phyloP scores from a whole-genome alignment of 768 basidiomycete genomes.

The Tulasnella sp. region DNA sequence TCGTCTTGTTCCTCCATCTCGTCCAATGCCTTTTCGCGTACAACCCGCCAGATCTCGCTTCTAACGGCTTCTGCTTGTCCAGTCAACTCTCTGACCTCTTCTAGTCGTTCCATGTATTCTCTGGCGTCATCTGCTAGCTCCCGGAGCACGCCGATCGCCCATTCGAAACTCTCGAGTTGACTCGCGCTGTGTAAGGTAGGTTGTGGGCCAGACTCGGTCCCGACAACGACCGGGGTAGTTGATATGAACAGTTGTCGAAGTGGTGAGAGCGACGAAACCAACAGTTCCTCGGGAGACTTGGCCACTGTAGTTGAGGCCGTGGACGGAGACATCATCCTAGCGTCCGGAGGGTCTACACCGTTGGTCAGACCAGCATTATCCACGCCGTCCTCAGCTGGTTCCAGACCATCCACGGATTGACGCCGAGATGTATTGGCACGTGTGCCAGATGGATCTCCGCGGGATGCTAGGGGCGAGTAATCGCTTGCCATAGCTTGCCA shows the following conservation, averaged over 20 bases:
- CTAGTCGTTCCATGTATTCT: slow-evolving; percentile 73
- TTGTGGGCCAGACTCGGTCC: neutral
- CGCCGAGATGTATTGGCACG: neutral
- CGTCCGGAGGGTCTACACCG: neutral
- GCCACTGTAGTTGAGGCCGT: neutral
- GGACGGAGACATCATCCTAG: neutral
- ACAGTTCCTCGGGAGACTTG: slow-evolving; percentile 3
- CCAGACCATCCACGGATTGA: neutral
- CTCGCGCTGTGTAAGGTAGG: slow-evolving; percentile 34
- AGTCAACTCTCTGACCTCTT: slow-evolving; percentile 70
- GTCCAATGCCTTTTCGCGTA: slow-evolving; percentile 58
- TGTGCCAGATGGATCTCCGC: neutral
- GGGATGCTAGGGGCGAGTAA: neutral
- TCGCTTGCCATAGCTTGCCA: slow-evolving; percentile 16
- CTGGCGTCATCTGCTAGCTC: slow-evolving; percentile 79
- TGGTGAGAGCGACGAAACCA: slow-evolving; percentile 11
- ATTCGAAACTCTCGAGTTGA: slow-evolving; percentile 60
- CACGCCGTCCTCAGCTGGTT: neutral
- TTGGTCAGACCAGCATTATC: neutral
- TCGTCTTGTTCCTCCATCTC: slow-evolving; percentile 48
- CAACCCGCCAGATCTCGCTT: slow-evolving; percentile 61
- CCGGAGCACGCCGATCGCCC: slow-evolving; percentile 55
- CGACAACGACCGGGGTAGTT: neutral
- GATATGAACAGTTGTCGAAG: slow-evolving; percentile 16
- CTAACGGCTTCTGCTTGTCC: slow-evolving; percentile 64